These are phyloP conservation scores for Corymbia citriodora DNA, from an alignment of 441 rosid species.

Conservation along the genomic window DNA sequence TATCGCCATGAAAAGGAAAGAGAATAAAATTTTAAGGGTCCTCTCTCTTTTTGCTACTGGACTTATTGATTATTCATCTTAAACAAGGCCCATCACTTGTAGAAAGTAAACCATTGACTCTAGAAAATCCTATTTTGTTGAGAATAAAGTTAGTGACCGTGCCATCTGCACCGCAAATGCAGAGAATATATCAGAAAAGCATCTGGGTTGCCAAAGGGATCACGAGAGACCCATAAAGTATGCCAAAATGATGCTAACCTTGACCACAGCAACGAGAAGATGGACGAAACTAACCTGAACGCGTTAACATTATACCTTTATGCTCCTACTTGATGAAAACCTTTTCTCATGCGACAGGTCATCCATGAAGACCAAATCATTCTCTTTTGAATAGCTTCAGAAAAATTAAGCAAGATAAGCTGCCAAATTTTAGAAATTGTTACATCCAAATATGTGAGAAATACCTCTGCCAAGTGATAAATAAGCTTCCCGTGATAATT, in stretches of 20 bases:
- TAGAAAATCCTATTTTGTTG: background rate
- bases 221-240: background rate
- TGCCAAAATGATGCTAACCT: background rate
- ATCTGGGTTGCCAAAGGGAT: background rate
- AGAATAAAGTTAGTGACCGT: background rate
- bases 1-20: background rate
- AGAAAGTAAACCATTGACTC: background rate
- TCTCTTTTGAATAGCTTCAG: background rate
- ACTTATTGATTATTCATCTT: background rate
- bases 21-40: background rate
- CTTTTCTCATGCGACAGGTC: background rate
- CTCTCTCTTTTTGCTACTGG: background rate
- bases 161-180: background rate
- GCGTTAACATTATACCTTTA: background rate
- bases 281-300: background rate
- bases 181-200: background rate
- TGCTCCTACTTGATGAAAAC: background rate
- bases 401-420: background rate
- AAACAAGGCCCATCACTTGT: background rate
- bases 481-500: background rate
- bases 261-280: background rate
- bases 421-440: background rate
- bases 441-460: background rate
- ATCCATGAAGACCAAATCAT: background rate
- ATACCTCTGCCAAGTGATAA: background rate